phyloP scores from a whole-genome alignment of 345 rosid species.

The Heritiera fomes region DNA sequence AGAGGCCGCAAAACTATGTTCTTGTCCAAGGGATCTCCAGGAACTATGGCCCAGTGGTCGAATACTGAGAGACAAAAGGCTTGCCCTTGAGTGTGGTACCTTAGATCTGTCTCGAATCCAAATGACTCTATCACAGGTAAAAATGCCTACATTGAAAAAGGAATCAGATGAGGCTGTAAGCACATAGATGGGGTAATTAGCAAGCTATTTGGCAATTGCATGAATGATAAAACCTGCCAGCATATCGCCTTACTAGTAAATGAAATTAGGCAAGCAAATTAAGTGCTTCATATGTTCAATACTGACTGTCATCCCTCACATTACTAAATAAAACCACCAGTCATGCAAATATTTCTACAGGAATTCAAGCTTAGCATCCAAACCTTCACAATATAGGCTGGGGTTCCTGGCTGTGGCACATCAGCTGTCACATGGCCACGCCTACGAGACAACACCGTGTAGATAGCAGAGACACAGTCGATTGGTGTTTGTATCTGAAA shows the following conservation, averaged over 20 bases:
- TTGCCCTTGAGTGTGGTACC: conserved; percentile 81
- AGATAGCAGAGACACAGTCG: conserved; percentile 92
- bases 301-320: background rate
- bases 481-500: conserved; percentile 96
- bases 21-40: conserved; percentile 79
- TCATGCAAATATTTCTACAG: background rate
- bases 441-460: conserved; percentile 87
- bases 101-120: conserved; percentile 79
- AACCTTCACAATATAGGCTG: conserved; percentile 94
- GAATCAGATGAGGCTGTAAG: background rate
- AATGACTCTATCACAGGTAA: conserved; percentile 75
- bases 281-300: background rate
- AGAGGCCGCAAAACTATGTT: conserved; percentile 74
- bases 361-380: conserved; percentile 13
- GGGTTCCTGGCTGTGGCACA: conserved; percentile 98
- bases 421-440: conserved; percentile 98
- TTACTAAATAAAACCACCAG: background rate
- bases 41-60: conserved; percentile 81
- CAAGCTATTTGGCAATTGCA: conserved; percentile 5
- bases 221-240: background rate
- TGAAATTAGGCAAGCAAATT: conserved; percentile 2
- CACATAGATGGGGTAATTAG: background rate
- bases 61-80: conserved; percentile 65
- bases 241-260: background rate
- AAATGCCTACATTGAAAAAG: conserved; percentile 54